These are phyloP conservation scores for Claviceps maximensis DNA, from an alignment of 2,329 filamentous ascomycete species.

Conservation along the genomic window DNA sequence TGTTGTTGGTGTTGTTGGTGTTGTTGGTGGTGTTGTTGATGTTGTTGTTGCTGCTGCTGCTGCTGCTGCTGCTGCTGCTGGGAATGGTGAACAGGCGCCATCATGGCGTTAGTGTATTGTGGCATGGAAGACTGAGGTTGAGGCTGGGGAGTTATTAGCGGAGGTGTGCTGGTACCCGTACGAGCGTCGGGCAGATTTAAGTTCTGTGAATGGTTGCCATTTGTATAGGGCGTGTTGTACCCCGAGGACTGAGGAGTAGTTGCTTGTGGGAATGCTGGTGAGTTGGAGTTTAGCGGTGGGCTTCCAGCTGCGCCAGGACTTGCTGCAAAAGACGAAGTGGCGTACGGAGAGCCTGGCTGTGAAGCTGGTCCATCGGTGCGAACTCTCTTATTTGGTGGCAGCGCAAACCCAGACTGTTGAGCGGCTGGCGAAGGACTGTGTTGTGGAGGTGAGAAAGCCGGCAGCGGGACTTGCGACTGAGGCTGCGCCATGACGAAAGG, in stretches of 20 bases:
- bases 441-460: slow-evolving; percentile 49
- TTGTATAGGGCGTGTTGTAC: slow-evolving; percentile 26
- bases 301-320: slow-evolving; percentile 31
- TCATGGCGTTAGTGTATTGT: slow-evolving; percentile 18
- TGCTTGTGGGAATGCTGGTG: slow-evolving; percentile 23
- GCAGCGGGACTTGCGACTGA: slow-evolving; percentile 35
- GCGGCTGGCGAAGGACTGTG: slow-evolving; percentile 47
- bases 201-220: slow-evolving; percentile 23
- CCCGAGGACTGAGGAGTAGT: slow-evolving; percentile 18
- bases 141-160: slow-evolving; percentile 19
- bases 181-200: slow-evolving; percentile 23
- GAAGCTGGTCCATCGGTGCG: slow-evolving; percentile 50
- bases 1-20: slow-evolving; percentile 3
- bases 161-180: slow-evolving; percentile 17
- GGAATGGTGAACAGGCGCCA: slow-evolving; percentile 15
- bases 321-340: slow-evolving; percentile 35
- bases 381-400: slow-evolving; percentile 57
- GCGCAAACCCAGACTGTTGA: slow-evolving; percentile 37
- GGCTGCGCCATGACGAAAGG: slow-evolving; percentile 42
- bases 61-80: background rate
- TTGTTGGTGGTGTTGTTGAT: too few relatives aligned
- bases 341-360: slow-evolving; percentile 51
- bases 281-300: slow-evolving; percentile 23
- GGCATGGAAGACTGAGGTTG: slow-evolving; percentile 13
- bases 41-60: background rate